Evolutionary conservation across 805 yeast species (phyloP), one percentile per base, ranked within the genome.

Genomic region (Saturnispora kantuleensis): DNA sequence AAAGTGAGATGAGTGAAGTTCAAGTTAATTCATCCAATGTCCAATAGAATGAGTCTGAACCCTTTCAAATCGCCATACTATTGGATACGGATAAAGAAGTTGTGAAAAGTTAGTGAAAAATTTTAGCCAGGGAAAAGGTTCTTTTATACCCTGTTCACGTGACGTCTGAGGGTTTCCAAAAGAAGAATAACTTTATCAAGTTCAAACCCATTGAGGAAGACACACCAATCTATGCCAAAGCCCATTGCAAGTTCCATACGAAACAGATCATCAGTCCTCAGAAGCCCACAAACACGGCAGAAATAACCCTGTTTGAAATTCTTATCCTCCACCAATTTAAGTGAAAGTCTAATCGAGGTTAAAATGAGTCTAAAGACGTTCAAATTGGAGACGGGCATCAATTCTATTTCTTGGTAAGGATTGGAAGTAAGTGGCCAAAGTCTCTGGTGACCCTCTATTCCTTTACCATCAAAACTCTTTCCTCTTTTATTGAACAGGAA

Each of bases 251-350:
- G 52, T 47, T 70, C 76, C 38, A 70, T 52, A 28, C 57, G 58
- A 49, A 63, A 60, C 44, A 70, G 52, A 42, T 70, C 76, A 4
- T 56, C 55, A 9, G 59, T 53, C 38, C 61, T 63, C 35, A 60
- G 65, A n/a, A 70, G 59, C 2, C 76, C 76, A 4, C 68, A 66
- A n/a, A 70, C 66, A 32, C 64, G 65, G 35, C 74, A 71, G 48
- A 66, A 70, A 38, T 64, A 63, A 29, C 53, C 54, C 42, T 68
- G 74, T 40, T 64, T 66, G 51, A 61, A 70, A 52, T 70, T 66
- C 37, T 69, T 62, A 50, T 70, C 76, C 49, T 70, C 76, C 21
- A 70, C 56, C 31, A 65, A 55, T 48, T 70, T 70, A 18, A 62
- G 59, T 34, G 72, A 60, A 18, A 71, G 56, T 35, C 76, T 53